A percentile compares a stretch with the other conserved stretches of the same genome.
These are phyloP conservation scores for Bjerkandera adusta DNA, from an alignment of 1,284 basidiomycete genomes.

Conservation along the genomic window DNA sequence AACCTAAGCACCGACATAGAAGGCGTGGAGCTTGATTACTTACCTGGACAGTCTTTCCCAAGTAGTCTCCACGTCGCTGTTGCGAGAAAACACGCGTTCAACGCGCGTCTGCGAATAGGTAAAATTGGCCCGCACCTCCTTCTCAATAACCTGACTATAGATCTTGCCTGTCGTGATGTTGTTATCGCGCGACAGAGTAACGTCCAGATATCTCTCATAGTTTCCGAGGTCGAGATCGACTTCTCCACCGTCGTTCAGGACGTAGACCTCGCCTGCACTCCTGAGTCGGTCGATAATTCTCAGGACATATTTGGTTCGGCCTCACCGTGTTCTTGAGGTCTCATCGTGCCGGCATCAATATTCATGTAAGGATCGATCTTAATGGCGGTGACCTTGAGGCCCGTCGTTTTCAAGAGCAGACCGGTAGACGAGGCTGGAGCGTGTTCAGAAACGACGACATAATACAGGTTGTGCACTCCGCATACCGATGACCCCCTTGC, in stretches of 20 bases:
- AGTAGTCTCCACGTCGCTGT: conserved; percentile 92
- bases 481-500: conserved; percentile 93
- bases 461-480: conserved; percentile 13
- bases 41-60: conserved; percentile 95
- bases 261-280: conserved; percentile 89
- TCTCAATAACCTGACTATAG: conserved; percentile 96
- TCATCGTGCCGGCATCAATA: conserved; percentile 99
- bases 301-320: conserved; percentile 5
- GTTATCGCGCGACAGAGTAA: conserved; percentile 93
- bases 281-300: conserved; percentile 17
- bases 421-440: conserved; percentile 91
- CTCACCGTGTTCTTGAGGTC: conserved; percentile 96
- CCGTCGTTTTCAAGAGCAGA: conserved; percentile 91
- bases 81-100: background rate
- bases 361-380: conserved; percentile 99
- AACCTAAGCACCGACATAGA: conserved; percentile 2
- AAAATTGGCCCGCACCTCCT: conserved; percentile 69
- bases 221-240: conserved; percentile 98
- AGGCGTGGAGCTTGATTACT: conserved; percentile 12
- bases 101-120: background rate
- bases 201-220: conserved; percentile 96
- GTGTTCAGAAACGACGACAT: conserved; percentile 16
- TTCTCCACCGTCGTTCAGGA: conserved; percentile 97
- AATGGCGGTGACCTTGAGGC: conserved; percentile 96
- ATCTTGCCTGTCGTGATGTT: conserved; percentile 99